Evolutionary conservation across 345 rosid genomes (phyloP).

Genomic region (Draba incana): DNA sequence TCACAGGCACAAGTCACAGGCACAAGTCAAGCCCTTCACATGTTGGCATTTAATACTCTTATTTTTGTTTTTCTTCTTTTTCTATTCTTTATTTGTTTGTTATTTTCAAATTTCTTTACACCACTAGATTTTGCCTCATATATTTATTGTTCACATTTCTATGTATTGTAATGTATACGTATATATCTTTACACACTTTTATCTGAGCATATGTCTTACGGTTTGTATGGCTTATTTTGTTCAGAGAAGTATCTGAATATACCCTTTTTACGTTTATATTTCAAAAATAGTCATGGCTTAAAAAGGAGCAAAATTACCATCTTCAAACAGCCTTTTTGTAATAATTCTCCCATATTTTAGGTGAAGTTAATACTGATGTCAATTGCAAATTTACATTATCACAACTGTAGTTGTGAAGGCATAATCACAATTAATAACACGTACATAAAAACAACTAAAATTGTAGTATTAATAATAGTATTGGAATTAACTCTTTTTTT

Average conservation of each 20-base stretch:
- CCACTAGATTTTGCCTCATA: constrained; percentile 38
- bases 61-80: background rate
- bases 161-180: constrained; percentile 10
- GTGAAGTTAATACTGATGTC: background rate
- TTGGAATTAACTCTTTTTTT: background rate
- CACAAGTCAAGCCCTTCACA: constrained; percentile 42
- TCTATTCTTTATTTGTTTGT: constrained; percentile 15
- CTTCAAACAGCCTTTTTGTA: background rate
- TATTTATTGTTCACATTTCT: constrained; percentile 29
- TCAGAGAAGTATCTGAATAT: background rate
- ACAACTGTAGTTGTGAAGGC: constrained; percentile 1
- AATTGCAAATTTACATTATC: background rate
- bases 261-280: background rate
- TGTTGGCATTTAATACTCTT: constrained; percentile 38
- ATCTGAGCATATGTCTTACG: background rate
- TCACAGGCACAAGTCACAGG: constrained; percentile 34
- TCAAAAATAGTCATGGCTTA: background rate
- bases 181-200: constrained; percentile 5
- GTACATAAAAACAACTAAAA: constrained; percentile 4
- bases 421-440: constrained; percentile 3
- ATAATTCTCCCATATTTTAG: constrained; percentile 5
- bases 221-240: background rate
- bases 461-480: constrained; percentile 1
- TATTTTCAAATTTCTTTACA: constrained; percentile 18
- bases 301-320: background rate